Evolutionary conservation across 73 alveolate genomes (phyloP).

Genomic region (Tetrahymena elliotti): DNA sequence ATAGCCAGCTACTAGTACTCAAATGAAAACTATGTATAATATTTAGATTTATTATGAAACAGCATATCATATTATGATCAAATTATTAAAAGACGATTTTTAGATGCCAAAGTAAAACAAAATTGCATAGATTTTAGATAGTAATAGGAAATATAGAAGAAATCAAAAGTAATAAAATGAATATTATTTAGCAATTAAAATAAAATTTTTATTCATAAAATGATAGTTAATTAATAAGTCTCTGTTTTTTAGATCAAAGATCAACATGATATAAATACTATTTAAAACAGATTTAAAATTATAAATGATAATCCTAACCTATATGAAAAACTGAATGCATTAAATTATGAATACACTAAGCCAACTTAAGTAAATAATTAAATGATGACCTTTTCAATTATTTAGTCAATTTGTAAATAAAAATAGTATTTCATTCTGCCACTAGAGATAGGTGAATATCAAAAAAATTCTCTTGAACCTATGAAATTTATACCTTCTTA

Average conservation of each 20-base stretch:
- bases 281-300: neutral
- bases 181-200: too few species aligned
- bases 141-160: neutral
- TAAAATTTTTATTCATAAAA: too few species aligned
- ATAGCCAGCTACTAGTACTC: neutral
- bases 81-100: neutral
- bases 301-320: neutral
- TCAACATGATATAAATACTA: neutral
- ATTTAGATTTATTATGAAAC: too few species aligned
- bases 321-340: neutral
- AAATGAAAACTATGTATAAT: neutral
- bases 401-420: too few species aligned
- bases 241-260: neutral
- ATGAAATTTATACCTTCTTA: neutral
- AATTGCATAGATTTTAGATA: too few species aligned
- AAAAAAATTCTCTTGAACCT: neutral
- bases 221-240: neutral
- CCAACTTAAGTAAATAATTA: neutral
- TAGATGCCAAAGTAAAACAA: neutral
- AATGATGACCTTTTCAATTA: neutral
- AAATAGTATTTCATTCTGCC: neutral
- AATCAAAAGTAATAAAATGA: neutral
- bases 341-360: neutral
- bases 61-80: too few species aligned
- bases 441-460: neutral